phyloP scores from a whole-genome alignment of 1,139 yeast genomes.

The Pneumocystis oryctolagi region DNA sequence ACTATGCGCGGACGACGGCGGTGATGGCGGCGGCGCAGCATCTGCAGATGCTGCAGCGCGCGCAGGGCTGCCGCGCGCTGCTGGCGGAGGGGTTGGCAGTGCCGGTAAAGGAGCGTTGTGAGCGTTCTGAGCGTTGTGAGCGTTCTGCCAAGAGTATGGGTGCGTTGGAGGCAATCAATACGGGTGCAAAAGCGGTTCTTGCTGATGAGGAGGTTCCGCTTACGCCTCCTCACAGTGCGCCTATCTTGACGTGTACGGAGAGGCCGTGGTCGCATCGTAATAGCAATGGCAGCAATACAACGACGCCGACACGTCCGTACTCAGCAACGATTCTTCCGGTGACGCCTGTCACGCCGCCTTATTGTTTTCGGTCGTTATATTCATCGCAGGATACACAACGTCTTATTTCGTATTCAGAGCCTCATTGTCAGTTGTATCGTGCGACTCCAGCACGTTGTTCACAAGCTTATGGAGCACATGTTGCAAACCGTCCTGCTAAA shows the following conservation, averaged over 20 bases:
- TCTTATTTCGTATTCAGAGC: not conserved
- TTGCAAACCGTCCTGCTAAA: not conserved
- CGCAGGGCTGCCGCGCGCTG: not conserved
- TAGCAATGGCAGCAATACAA: no score
- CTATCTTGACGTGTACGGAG: not conserved
- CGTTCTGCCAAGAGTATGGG: no score
- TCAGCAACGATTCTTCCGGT: not conserved
- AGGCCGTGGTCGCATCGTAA: not conserved
- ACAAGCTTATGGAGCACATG: not conserved
- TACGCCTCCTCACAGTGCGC: not conserved
- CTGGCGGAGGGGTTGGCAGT: no score
- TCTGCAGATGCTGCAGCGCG: slow-evolving; percentile 18
- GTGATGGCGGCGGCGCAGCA: slow-evolving; percentile 26
- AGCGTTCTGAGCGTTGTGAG: no score
- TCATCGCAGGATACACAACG: not conserved
- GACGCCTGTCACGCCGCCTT: not conserved
- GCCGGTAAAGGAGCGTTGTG: not conserved
- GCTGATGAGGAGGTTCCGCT: not conserved
- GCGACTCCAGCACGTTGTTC: not conserved
- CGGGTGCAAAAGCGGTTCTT: no score
- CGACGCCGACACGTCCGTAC: not conserved
- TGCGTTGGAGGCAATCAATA: no score
- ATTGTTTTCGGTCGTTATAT: not conserved
- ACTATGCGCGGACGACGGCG: slow-evolving; percentile 26
- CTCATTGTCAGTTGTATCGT: not conserved